Conservation (phyloP, 2,329 filamentous ascomycete species). For the Ophiostoma novo-ulmi region DNA sequence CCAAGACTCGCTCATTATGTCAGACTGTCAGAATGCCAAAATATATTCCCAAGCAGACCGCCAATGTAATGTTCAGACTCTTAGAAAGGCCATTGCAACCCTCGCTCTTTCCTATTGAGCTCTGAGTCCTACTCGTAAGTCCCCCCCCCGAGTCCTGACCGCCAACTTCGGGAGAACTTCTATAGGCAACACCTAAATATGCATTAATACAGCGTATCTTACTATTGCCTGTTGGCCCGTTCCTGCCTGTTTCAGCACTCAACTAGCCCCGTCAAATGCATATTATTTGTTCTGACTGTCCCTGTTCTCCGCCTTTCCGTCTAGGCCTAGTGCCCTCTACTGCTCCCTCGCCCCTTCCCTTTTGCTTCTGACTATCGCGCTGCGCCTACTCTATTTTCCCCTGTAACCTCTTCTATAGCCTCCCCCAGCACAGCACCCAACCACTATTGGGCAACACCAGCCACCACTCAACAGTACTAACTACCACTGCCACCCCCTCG, state of each 20-base stretch:
- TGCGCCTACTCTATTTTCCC: not conserved
- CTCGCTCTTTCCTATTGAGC: not conserved
- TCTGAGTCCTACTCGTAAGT: not conserved
- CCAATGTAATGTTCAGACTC: too few species aligned
- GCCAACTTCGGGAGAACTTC: too few species aligned
- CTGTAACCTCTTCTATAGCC: not conserved
- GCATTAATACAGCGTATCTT: not conserved
- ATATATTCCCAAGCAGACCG: not conserved
- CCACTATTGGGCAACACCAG: not conserved
- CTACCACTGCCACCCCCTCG: not conserved
- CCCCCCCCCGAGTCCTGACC: too few species aligned
- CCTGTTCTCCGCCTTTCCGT: conserved; percentile 16
- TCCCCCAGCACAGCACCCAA: not conserved
- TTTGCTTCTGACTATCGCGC: not conserved
- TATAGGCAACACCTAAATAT: too few species aligned
- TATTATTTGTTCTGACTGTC: conserved; percentile 21
- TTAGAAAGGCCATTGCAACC: too few species aligned
- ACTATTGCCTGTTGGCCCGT: not conserved
- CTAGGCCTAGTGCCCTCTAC: not conserved
- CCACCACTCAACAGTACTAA: not conserved
- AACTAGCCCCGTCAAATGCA: conserved; percentile 23
- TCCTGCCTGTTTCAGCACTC: conserved; percentile 5
- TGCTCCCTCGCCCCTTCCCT: not conserved
- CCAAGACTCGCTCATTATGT: not conserved
- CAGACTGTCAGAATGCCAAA: not conserved